These are phyloP conservation scores for Conoideocrella luteorostrata DNA, from an alignment of 2,329 filamentous ascomycete genomes.

Conservation along the genomic window DNA sequence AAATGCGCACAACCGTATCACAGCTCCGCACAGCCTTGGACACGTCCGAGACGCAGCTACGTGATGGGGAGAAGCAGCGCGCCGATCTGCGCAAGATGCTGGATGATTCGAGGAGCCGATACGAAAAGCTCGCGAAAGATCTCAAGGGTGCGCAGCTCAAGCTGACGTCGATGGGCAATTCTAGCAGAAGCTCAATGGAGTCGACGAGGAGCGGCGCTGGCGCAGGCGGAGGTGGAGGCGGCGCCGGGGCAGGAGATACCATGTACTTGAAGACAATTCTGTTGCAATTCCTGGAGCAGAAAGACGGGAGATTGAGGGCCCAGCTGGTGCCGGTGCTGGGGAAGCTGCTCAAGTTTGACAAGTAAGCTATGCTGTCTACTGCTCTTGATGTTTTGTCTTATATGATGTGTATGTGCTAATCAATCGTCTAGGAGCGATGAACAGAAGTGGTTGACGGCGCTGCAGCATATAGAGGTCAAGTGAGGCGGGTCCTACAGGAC, in stretches of 20 bases:
- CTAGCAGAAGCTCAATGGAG: conserved; percentile 36
- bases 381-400: background rate
- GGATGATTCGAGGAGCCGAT: conserved; percentile 68
- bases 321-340: conserved; percentile 74
- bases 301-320: conserved; percentile 67
- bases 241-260: conserved; percentile 34
- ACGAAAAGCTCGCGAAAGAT: conserved; percentile 74
- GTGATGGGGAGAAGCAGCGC: conserved; percentile 78
- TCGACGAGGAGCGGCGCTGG: conserved; percentile 28
- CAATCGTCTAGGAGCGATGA: conserved; percentile 53
- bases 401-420: conserved; percentile 12
- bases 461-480: conserved; percentile 45
- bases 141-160: conserved; percentile 46
- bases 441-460: conserved; percentile 78
- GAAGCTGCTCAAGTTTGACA: conserved; percentile 70
- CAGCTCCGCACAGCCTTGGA: conserved; percentile 77
- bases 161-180: conserved; percentile 34
- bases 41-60: conserved; percentile 76
- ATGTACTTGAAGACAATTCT: conserved; percentile 76
- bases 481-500: too few species aligned
- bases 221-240: conserved; percentile 15
- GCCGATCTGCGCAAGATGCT: conserved; percentile 66
- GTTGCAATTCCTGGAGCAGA: conserved; percentile 74
- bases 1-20: conserved; percentile 69
- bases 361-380: conserved; percentile 41